Conservation (phyloP, 169 alveolate species). For the Sarcocystis neurona region DNA sequence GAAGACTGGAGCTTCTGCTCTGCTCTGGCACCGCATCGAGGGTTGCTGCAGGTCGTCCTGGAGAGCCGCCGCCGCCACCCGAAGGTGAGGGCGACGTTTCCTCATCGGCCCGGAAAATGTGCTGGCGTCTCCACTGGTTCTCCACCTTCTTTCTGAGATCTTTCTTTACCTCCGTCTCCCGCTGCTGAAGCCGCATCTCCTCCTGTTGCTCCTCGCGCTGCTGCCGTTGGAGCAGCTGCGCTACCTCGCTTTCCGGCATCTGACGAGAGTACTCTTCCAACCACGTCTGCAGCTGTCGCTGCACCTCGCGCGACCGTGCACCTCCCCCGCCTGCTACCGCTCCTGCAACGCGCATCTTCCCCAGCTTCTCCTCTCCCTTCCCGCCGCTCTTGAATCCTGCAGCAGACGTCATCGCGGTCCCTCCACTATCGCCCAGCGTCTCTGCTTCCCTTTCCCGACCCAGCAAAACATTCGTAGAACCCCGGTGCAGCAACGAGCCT, state of each 20-base stretch:
- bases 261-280: conserved; percentile 53
- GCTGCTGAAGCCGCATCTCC: not conserved
- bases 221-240: conserved; percentile 62
- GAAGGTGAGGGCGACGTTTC: not conserved
- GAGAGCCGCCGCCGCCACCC: not conserved
- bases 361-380: too few relatives aligned
- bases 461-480: too few relatives aligned
- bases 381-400: too few relatives aligned
- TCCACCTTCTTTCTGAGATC: not conserved
- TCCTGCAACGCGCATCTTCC: conserved; percentile 41
- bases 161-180: not conserved
- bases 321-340: conserved; percentile 62
- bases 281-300: conserved; percentile 61
- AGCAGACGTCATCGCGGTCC: too few relatives aligned
- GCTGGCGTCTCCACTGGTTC: not conserved
- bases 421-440: too few relatives aligned
- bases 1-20: not conserved
- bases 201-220: conserved; percentile 22
- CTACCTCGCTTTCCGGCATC: conserved; percentile 61
- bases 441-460: too few relatives aligned
- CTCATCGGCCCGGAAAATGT: not conserved
- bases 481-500: too few relatives aligned
- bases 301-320: conserved; percentile 56
- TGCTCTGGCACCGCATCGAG: not conserved
- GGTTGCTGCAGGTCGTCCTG: not conserved